phyloP scores from a whole-genome alignment of 768 basidiomycete genomes.

The Hydnum rufescens region DNA sequence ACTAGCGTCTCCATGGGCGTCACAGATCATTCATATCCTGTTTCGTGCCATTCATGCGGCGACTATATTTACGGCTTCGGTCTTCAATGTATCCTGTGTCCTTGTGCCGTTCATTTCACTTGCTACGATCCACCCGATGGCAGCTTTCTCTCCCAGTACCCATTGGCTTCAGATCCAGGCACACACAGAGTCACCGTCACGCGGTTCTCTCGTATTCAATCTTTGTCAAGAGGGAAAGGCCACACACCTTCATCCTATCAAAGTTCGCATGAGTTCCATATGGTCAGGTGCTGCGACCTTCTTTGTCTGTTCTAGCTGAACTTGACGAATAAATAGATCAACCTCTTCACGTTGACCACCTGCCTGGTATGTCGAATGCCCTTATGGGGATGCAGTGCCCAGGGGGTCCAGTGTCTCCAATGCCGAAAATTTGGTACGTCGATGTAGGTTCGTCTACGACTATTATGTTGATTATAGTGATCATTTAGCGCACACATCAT shows the following conservation, averaged over 20 bases:
- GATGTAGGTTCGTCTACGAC: too few species aligned
- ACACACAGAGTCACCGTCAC: slow-evolving; percentile 40
- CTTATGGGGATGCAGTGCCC: slow-evolving; percentile 48
- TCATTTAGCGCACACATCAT: slow-evolving; percentile 28
- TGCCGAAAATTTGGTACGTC: slow-evolving; percentile 31
- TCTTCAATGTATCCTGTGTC: slow-evolving; percentile 50
- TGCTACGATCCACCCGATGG: slow-evolving; percentile 60
- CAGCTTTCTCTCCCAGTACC: slow-evolving; percentile 35
- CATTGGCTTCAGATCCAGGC: slow-evolving; percentile 24
- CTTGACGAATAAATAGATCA: slow-evolving; percentile 19
- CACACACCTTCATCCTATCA: slow-evolving; percentile 12
- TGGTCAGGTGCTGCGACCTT: slow-evolving; percentile 2
- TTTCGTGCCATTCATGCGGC: slow-evolving; percentile 35
- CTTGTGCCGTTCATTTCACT: slow-evolving; percentile 50
- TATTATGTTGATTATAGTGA: too few species aligned
- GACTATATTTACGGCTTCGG: slow-evolving; percentile 43
- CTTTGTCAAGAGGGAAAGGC: slow-evolving; percentile 19
- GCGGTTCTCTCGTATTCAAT: slow-evolving; percentile 39
- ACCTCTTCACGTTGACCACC: slow-evolving; percentile 52
- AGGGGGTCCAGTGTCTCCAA: slow-evolving; percentile 40
- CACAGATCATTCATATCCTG: slow-evolving; percentile 16
- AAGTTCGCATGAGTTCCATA: slow-evolving; percentile 32
- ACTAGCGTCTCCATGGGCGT: slow-evolving; percentile 14
- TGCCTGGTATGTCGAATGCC: slow-evolving; percentile 50
- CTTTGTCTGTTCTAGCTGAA: not conserved